phyloP scores from a whole-genome alignment of 2,329 filamentous ascomycete species.

The Myriosclerotinia scirpicola region DNA sequence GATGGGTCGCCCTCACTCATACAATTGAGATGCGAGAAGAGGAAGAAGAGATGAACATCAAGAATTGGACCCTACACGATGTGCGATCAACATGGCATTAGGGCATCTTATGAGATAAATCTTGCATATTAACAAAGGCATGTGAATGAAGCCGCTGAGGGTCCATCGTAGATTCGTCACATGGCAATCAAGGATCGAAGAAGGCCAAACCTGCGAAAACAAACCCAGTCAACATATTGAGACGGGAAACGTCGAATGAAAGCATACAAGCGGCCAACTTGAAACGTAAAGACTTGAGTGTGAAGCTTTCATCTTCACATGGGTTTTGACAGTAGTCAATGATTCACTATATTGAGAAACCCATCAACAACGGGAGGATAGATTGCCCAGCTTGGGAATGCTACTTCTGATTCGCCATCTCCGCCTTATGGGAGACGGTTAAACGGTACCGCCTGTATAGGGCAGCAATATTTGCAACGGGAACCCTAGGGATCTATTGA shows the following conservation, averaged over 20 bases:
- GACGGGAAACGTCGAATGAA: neutral
- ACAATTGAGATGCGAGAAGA: neutral
- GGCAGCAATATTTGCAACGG: neutral
- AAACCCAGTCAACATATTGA: neutral
- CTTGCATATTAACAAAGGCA: neutral
- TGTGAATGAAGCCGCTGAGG: neutral
- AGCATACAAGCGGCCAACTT: neutral
- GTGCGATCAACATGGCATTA: neutral
- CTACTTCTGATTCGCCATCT: neutral
- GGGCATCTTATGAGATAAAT: neutral
- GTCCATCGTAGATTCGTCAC: neutral
- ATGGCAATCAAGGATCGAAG: constrained; percentile 1
- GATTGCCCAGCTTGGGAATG: neutral
- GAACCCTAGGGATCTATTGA: constrained; percentile 1
- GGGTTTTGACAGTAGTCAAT: neutral
- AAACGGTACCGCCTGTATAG: neutral
- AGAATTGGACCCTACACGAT: neutral
- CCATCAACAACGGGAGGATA: neutral
- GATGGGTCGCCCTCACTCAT: constrained; percentile 8
- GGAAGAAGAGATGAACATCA: constrained; percentile 1
- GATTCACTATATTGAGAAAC: neutral
- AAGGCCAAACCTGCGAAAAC: neutral
- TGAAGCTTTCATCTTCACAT: neutral
- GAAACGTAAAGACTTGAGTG: neutral
- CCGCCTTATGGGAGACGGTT: neutral